Conservation (phyloP, 805 yeast species). For the Grigorovia transvaalensis region DNA sequence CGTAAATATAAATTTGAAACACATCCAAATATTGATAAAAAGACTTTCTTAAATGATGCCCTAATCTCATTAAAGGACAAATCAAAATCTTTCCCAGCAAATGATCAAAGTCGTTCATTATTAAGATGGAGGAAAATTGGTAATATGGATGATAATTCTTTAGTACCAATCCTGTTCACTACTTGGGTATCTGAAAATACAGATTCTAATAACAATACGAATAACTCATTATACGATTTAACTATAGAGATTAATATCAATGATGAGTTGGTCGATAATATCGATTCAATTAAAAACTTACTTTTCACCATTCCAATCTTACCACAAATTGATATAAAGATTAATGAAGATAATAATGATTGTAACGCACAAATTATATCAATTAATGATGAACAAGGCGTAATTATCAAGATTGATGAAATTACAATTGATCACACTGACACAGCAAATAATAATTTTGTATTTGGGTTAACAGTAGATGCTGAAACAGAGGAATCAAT, state of each 20-base stretch:
- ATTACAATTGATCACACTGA: constrained; percentile 48
- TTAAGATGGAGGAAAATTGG: constrained; percentile 83
- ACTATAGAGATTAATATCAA: constrained; percentile 83
- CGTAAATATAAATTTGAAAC: constrained; percentile 64
- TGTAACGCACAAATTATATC: constrained; percentile 46
- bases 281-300: constrained; percentile 36
- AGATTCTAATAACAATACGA: constrained; percentile 47
- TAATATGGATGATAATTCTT: constrained; percentile 42
- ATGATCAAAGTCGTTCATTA: constrained; percentile 83
- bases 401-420: constrained; percentile 51
- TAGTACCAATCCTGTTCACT: constrained; percentile 61
- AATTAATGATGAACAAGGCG: constrained; percentile 52
- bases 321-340: constrained; percentile 43
- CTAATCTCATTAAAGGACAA: constrained; percentile 68
- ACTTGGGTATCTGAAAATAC: constrained; percentile 58
- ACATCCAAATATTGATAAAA: constrained; percentile 90
- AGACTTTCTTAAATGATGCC: constrained; percentile 45
- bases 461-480: constrained; percentile 69
- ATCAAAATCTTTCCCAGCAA: constrained; percentile 75
- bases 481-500: constrained; percentile 70
- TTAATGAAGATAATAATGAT: constrained; percentile 39
- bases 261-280: constrained; percentile 27
- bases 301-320: constrained; percentile 53
- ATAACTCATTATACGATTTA: constrained; percentile 45
- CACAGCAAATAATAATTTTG: constrained; percentile 11